Percentiles rank a stretch among this genome's conserved stretches.
These are phyloP conservation scores for Eragrostis curvula DNA, from an alignment of 176 grass and related monocot genomes.

Conservation along the genomic window DNA sequence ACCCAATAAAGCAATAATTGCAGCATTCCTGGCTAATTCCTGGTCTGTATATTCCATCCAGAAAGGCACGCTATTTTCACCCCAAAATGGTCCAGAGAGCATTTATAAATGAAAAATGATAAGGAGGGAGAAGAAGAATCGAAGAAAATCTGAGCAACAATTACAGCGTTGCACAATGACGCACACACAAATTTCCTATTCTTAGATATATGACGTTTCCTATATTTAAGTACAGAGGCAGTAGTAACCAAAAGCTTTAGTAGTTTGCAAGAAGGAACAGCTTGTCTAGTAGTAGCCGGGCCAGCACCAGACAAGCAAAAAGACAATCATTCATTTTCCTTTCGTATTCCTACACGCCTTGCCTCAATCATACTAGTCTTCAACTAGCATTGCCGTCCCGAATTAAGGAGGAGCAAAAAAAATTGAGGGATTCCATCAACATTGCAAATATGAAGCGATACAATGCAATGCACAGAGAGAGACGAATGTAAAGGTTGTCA, in stretches of 20 bases:
- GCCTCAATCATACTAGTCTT: background rate
- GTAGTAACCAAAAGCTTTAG: too few species aligned
- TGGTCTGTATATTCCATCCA: background rate
- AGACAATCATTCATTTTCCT: conserved; percentile 48
- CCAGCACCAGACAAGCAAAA: conserved; percentile 38
- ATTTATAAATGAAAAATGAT: background rate
- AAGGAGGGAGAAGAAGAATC: too few species aligned
- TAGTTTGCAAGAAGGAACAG: background rate
- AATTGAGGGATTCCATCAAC: background rate
- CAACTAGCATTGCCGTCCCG: background rate
- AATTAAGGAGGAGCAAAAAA: background rate
- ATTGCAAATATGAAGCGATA: too few species aligned
- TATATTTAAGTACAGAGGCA: too few species aligned
- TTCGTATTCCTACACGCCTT: conserved; percentile 2
- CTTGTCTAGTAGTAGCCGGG: background rate
- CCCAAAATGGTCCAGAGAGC: background rate
- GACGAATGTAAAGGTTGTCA: background rate
- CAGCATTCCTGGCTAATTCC: background rate
- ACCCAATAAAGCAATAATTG: background rate
- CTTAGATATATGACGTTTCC: too few species aligned
- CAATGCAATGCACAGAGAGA: too few species aligned
- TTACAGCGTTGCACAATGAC: too few species aligned
- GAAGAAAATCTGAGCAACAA: too few species aligned
- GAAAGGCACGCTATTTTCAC: background rate
- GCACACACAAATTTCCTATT: too few species aligned